Evolutionary conservation across 139 green algal species (phyloP).

Genomic region (Prasinococcaceae sp.): DNA sequence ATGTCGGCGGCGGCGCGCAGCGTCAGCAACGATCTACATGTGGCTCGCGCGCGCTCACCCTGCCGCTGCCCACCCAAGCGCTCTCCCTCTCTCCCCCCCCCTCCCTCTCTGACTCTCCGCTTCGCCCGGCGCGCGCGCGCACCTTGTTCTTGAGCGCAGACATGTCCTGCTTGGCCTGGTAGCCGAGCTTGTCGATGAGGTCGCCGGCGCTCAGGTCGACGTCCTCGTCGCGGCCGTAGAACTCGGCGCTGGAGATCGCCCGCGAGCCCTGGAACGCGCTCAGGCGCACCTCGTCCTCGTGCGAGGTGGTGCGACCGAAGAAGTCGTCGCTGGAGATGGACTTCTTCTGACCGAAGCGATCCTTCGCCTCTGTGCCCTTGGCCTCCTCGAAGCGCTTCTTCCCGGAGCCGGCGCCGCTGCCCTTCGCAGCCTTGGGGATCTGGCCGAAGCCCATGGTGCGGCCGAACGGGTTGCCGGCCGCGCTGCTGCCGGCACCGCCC

Average conservation of each 20-base stretch:
- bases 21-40: no score
- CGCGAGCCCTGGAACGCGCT: slow-evolving; percentile 36
- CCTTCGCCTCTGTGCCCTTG: no score
- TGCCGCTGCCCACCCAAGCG: no score
- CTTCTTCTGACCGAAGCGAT: no score
- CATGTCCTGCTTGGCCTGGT: slow-evolving; percentile 57
- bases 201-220: slow-evolving; percentile 49
- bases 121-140: no score
- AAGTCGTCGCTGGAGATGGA: slow-evolving; percentile 60
- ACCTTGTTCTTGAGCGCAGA: slow-evolving; percentile 48
- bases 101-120: no score
- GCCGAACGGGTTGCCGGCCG: background rate
- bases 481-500: no score
- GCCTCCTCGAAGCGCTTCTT: slow-evolving; percentile 57
- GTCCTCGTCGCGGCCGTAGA: slow-evolving; percentile 38
- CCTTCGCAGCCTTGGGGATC: slow-evolving; percentile 4
- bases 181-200: slow-evolving; percentile 55
- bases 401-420: slow-evolving; percentile 18
- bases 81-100: no score
- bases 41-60: no score
- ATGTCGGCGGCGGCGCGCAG: no score
- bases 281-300: slow-evolving; percentile 8
- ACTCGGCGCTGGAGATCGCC: slow-evolving; percentile 65
- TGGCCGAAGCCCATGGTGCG: background rate
- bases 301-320: background rate